Evolutionary conservation across 495 filamentous ascomycete genomes (phyloP).

Genomic region (Neurospora cerealis): DNA sequence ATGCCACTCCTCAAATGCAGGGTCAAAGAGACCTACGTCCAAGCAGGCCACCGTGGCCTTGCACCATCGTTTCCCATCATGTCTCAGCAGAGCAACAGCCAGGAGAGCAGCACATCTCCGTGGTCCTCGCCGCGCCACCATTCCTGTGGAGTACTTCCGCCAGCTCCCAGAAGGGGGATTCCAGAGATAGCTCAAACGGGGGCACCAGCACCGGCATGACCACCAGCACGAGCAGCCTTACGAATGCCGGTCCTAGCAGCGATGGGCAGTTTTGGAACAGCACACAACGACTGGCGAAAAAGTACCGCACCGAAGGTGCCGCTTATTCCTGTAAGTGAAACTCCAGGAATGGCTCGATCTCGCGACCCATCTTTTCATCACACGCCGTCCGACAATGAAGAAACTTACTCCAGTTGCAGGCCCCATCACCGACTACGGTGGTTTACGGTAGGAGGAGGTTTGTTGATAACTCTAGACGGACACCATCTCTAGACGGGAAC

Average conservation of each 20-base stretch:
- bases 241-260: neutral
- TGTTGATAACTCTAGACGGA: neutral
- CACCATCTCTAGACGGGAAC: neutral
- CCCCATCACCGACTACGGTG: neutral
- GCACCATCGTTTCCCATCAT: conserved; percentile 31
- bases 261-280: conserved; percentile 17
- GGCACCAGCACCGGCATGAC: neutral
- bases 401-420: neutral
- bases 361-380: neutral
- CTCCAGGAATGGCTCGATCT: neutral
- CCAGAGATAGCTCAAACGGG: no score
- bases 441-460: neutral
- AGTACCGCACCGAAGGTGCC: conserved; percentile 66
- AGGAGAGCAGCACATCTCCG: conserved; percentile 8
- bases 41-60: conserved; percentile 6
- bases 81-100: conserved; percentile 31
- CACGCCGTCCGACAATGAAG: neutral
- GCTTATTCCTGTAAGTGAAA: conserved; percentile 41
- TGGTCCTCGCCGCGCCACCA: neutral
- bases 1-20: no score
- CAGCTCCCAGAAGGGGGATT: neutral
- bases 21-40: no score
- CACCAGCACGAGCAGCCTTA: neutral
- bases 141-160: neutral
- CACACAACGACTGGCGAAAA: conserved; percentile 54